These are phyloP conservation scores for Penicillium robsamsonii DNA, from an alignment of 495 filamentous ascomycete species.

Conservation along the genomic window DNA sequence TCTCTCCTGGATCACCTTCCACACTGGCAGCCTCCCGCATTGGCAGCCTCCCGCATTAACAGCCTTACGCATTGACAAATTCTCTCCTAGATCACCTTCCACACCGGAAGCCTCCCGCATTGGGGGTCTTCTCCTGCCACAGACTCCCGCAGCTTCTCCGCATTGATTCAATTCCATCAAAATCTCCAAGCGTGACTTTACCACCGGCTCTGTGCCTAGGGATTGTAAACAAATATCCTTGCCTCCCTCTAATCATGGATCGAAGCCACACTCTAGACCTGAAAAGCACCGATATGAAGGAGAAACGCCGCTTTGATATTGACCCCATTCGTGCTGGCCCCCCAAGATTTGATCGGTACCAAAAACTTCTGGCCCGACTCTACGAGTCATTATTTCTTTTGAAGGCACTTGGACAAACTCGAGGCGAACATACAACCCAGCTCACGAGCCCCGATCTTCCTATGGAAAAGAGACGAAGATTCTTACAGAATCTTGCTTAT, in stretches of 20 bases:
- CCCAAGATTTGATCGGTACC: constrained; percentile 13
- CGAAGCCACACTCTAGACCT: not conserved
- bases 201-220: not conserved
- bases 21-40: too few species aligned
- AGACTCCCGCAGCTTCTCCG: not conserved
- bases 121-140: not conserved
- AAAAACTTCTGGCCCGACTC: constrained; percentile 25
- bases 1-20: not conserved
- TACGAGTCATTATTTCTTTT: constrained; percentile 35
- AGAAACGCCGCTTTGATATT: not conserved
- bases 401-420: constrained; percentile 26
- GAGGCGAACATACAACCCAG: constrained; percentile 22
- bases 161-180: not conserved
- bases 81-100: not conserved
- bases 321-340: not conserved
- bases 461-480: constrained; percentile 5
- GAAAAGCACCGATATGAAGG: not conserved
- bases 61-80: not conserved
- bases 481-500: constrained; percentile 33
- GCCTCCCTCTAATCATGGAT: not conserved
- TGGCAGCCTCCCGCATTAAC: not conserved
- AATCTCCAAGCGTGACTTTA: not conserved
- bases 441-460: constrained; percentile 2
- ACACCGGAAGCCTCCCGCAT: not conserved
- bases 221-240: not conserved